Conservation (phyloP, 2,329 filamentous ascomycete species). For the Fusarium haematococcum region DNA sequence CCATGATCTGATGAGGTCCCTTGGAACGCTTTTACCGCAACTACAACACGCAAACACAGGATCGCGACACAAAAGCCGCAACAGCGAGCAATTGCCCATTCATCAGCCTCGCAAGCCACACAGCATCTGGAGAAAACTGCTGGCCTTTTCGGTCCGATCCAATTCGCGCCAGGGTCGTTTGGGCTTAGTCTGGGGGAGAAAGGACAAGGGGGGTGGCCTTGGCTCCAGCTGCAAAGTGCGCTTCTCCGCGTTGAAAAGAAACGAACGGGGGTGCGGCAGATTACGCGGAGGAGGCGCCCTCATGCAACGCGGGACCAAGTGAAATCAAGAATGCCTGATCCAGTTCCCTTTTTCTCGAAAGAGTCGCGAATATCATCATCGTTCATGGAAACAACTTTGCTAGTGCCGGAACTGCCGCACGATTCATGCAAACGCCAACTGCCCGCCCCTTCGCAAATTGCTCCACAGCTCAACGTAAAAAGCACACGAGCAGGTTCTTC, state of each 20-base stretch:
- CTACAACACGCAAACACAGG: neutral
- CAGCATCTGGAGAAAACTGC: neutral
- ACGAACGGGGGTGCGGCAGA: slow-evolving; percentile 12
- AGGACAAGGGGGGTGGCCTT: neutral
- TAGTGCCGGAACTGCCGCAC: slow-evolving; percentile 10
- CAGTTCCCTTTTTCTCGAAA: neutral
- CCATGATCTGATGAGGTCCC: slow-evolving; percentile 18
- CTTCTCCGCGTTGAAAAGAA: slow-evolving; percentile 42
- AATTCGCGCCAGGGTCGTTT: slow-evolving; percentile 16
- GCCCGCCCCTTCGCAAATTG: neutral
- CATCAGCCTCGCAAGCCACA: slow-evolving; percentile 37
- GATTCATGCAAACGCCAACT: slow-evolving; percentile 23
- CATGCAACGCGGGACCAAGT: neutral
- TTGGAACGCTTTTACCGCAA: neutral
- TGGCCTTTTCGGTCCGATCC: slow-evolving; percentile 47
- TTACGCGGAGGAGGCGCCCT: slow-evolving; percentile 15
- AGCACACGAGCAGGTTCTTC: slow-evolving; percentile 40
- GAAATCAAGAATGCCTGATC: neutral
- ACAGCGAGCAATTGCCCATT: neutral
- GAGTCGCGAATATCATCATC: neutral
- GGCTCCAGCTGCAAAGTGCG: slow-evolving; percentile 1
- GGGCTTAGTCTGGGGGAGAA: slow-evolving; percentile 35
- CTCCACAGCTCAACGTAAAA: slow-evolving; percentile 11
- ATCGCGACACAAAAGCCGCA: neutral
- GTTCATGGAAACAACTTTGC: neutral